These are phyloP conservation scores for Clonostachys rosea DNA, from an alignment of 2,329 filamentous ascomycete genomes.

Conservation along the genomic window DNA sequence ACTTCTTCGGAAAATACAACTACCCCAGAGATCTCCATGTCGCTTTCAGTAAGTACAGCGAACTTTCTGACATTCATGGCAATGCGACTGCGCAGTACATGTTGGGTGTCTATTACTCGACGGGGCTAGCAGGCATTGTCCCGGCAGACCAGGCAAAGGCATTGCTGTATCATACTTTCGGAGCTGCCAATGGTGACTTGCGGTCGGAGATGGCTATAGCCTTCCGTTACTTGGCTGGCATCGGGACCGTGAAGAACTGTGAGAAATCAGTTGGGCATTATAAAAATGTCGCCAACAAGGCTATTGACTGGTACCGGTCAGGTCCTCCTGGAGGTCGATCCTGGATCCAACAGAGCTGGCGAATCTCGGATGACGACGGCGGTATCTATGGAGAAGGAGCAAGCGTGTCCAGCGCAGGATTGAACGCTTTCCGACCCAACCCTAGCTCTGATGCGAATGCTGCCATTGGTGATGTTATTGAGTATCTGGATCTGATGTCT, in stretches of 20 bases:
- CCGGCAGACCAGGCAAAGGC: slow-evolving; percentile 86
- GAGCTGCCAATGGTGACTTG: slow-evolving; percentile 76
- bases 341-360: slow-evolving; percentile 73
- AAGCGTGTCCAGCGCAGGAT: slow-evolving; percentile 81
- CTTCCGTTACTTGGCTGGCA: slow-evolving; percentile 79
- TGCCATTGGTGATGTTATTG: slow-evolving; percentile 87
- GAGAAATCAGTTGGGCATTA: slow-evolving; percentile 84
- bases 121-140: slow-evolving; percentile 78
- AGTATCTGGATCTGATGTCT: slow-evolving; percentile 87
- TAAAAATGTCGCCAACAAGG: slow-evolving; percentile 89
- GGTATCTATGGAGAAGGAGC: slow-evolving; percentile 95
- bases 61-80: slow-evolving; percentile 70
- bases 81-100: slow-evolving; percentile 95
- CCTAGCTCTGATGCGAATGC: slow-evolving; percentile 78
- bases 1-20: slow-evolving; percentile 93
- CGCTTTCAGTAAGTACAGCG: slow-evolving; percentile 77
- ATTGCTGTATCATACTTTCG: slow-evolving; percentile 90
- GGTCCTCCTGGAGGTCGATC: slow-evolving; percentile 85
- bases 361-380: slow-evolving; percentile 84
- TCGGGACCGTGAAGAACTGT: slow-evolving; percentile 82
- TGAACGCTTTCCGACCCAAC: slow-evolving; percentile 70
- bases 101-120: slow-evolving; percentile 93
- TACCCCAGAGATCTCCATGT: slow-evolving; percentile 76
- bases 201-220: slow-evolving; percentile 91
- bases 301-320: slow-evolving; percentile 79